Percentiles rank a stretch among this genome's conserved stretches.
Evolutionary conservation across 371 early-diverging fungal species (phyloP).

Genomic region (Furculomyces boomerangus): DNA sequence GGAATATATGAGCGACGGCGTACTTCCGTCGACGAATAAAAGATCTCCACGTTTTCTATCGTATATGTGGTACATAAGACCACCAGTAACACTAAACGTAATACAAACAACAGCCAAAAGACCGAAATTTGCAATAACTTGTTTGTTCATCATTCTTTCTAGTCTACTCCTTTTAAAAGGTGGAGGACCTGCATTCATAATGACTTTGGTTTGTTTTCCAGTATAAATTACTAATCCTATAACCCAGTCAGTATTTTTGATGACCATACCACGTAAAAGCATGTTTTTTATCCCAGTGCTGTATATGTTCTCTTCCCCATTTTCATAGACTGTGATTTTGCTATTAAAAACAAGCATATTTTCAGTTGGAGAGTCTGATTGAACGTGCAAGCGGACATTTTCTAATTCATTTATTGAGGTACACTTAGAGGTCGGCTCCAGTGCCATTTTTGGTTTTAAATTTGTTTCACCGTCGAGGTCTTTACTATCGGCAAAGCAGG

Average conservation of each 20-base stretch:
- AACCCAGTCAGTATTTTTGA: conserved; percentile 78
- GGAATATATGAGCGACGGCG: conserved; percentile 9
- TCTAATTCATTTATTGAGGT: conserved; percentile 41
- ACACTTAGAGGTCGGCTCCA: conserved; percentile 38
- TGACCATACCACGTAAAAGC: conserved; percentile 73
- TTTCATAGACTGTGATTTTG: conserved; percentile 23
- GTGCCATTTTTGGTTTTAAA: conserved; percentile 51
- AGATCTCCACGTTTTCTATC: conserved; percentile 8
- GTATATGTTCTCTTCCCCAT: neutral
- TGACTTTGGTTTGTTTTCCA: conserved; percentile 84
- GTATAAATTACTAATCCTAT: conserved; percentile 75
- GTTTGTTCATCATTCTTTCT: conserved; percentile 74
- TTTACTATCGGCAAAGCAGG: conserved; percentile 84
- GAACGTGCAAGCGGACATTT: conserved; percentile 34
- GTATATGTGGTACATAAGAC: conserved; percentile 20
- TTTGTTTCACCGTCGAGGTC: conserved; percentile 97
- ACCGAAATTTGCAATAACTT: conserved; percentile 63
- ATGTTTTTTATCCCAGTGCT: conserved; percentile 67
- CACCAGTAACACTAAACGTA: conserved; percentile 28
- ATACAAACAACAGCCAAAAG: conserved; percentile 55
- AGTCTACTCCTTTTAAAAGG: conserved; percentile 78
- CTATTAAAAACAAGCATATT: conserved; percentile 47
- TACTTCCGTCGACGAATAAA: conserved; percentile 12
- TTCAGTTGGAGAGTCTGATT: conserved; percentile 52
- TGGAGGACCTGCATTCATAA: conserved; percentile 66